Percentiles rank a stretch among this genome's conserved stretches.
These are phyloP conservation scores for Leonotis leonurus DNA, from an alignment of 257 asterid genomes.

Conservation along the genomic window DNA sequence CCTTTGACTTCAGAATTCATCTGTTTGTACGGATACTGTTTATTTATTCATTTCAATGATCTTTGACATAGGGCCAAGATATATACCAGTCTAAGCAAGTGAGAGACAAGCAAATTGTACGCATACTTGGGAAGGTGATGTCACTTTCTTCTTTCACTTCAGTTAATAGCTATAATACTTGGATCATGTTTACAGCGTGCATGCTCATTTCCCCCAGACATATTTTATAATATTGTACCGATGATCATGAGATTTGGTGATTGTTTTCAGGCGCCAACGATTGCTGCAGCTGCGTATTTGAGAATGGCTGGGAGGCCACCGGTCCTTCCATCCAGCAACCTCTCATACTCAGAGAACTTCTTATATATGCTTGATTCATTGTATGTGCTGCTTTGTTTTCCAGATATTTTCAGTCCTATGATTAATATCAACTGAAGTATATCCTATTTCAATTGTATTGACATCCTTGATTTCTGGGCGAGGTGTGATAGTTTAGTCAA, in stretches of 20 bases:
- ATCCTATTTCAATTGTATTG: background rate
- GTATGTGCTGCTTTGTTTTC: constrained; percentile 37
- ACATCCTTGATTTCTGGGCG: background rate
- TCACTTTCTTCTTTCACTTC: constrained; percentile 4
- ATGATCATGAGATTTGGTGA: background rate
- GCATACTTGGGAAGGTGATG: constrained; percentile 86
- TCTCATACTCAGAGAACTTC: constrained; percentile 94
- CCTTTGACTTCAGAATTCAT: background rate
- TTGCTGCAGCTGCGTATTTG: constrained; percentile 98
- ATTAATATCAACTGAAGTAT: background rate
- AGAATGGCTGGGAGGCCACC: constrained; percentile 99
- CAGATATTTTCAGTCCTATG: background rate
- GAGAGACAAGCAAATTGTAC: constrained; percentile 93
- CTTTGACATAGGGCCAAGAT: constrained; percentile 64
- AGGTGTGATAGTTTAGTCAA: background rate
- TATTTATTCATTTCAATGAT: background rate
- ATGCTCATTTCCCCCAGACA: background rate
- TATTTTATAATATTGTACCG: background rate
- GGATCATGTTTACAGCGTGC: background rate
- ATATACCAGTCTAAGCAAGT: constrained; percentile 77
- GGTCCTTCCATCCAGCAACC: constrained; percentile 87
- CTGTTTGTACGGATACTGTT: background rate
- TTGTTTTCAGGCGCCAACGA: constrained; percentile 82
- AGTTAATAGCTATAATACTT: constrained; percentile 1
- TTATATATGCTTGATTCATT: constrained; percentile 96